Evolutionary conservation across 192 early-diverging fungal genomes (phyloP), one percentile per base, ranked within the genome.

Genomic region (Podila horticola): DNA sequence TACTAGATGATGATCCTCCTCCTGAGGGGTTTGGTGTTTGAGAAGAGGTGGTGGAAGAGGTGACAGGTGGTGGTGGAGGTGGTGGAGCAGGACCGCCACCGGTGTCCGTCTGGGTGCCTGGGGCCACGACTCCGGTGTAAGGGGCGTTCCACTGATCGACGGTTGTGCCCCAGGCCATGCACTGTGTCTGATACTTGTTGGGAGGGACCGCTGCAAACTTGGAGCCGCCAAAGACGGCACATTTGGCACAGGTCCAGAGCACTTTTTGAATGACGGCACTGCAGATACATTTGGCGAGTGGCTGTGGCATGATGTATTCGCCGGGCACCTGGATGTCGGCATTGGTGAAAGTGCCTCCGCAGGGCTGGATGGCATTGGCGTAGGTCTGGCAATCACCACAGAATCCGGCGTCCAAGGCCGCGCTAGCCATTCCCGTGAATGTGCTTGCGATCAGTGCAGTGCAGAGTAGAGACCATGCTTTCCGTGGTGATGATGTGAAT

Each of bases 321-420:
- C 76, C 76, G 7, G 58, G 50, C 51, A 72, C 71, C 36, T 62
- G 28, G 67, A 79, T 72, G 29, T 72, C 66, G 2, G 48, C 59
- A 0, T 11, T 3, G 19, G 49, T 51, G 48, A 79, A 79, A 2
- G 76, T 64, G 19, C 36, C 69, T 11, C 76, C 70, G 19, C 76
- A 79, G 11, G 70, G 70, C 19, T 48, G 4, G 11, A 79, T 50
- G 15, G 71, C 76, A 12, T 36, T 45, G 12, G 70, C 70, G 26
- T 62, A 79, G 5, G 76, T 79, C 41, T 79, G 66, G 26, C 76
- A 79, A 50, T 79, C 76, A n/a, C 66, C 61, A 59, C 76, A 79
- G 66, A 79, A 79, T 9, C 76, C 76, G 8, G 62, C 5, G 3
- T 15, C 26, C 22, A 57, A 34, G 10, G 58, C 70, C n/a, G 70